These are phyloP conservation scores for Aspergillus melleus DNA, from an alignment of 2,329 filamentous ascomycete genomes.

Conservation along the genomic window DNA sequence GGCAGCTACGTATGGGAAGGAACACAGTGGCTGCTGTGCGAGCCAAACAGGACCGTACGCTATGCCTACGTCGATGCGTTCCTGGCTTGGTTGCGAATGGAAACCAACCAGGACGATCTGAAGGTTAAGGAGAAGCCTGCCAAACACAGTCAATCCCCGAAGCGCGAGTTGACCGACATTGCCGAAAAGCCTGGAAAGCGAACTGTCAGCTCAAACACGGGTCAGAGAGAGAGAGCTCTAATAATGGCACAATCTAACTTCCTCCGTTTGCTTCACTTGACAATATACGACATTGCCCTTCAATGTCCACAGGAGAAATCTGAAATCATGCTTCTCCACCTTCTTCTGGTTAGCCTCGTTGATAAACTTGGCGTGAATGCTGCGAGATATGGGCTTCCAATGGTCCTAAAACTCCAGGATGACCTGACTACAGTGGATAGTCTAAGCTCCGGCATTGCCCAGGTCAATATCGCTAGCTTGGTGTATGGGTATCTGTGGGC, in stretches of 20 bases:
- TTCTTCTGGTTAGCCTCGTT: conserved; percentile 73
- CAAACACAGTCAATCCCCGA: conserved; percentile 44
- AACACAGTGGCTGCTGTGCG: conserved; percentile 89
- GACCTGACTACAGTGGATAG: conserved; percentile 57
- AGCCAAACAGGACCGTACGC: conserved; percentile 74
- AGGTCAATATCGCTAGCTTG: conserved; percentile 77
- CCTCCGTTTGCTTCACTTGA: conserved; percentile 77
- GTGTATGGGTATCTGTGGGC: conserved; percentile 89
- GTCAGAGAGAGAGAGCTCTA: conserved; percentile 57
- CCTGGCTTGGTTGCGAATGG: conserved; percentile 79
- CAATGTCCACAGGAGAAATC: conserved; percentile 70
- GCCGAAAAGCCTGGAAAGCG: conserved; percentile 54
- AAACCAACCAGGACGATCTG: conserved; percentile 68
- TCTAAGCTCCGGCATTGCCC: conserved; percentile 56
- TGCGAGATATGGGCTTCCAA: conserved; percentile 74
- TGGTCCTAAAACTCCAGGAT: conserved; percentile 86
- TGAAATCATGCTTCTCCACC: conserved; percentile 74
- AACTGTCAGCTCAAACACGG: conserved; percentile 67
- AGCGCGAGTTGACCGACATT: conserved; percentile 43
- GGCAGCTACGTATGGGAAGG: conserved; percentile 88
- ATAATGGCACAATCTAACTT: conserved; percentile 65
- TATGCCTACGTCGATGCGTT: conserved; percentile 84
- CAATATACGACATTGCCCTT: conserved; percentile 83
- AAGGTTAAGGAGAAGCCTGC: conserved; percentile 60
- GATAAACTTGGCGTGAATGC: conserved; percentile 80